Evolutionary conservation across 371 early-diverging fungal genomes (phyloP).

Genomic region (Rhizopus sp.): DNA sequence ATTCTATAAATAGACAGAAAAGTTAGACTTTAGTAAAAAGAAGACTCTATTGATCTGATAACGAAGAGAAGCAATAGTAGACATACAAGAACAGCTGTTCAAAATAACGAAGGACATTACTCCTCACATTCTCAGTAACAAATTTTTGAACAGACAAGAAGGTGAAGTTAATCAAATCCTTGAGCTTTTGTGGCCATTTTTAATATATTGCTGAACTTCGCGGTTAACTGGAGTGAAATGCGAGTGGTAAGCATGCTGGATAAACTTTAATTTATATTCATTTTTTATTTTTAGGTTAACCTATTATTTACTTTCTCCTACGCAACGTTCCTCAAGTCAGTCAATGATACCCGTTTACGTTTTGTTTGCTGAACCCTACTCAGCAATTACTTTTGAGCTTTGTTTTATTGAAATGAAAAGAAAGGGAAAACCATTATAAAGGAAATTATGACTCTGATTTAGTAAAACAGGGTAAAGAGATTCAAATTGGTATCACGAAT

Average conservation of each 20-base stretch:
- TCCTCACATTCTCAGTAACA: conserved; percentile 6
- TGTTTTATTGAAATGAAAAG: conserved; percentile 10
- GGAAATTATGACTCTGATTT: conserved; percentile 7
- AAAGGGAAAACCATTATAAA: conserved; percentile 5
- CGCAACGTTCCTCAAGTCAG: conserved; percentile 1
- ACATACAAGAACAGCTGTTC: conserved; percentile 2
- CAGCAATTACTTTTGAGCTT: too few relatives aligned
- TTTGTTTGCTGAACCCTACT: conserved; percentile 1
- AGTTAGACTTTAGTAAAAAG: too few relatives aligned
- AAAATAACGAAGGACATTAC: conserved; percentile 5
- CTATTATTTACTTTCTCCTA: conserved; percentile 1
- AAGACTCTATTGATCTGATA: conserved; percentile 7
- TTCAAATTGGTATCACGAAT: not conserved
- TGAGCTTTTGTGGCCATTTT: not conserved
- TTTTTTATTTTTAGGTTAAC: conserved; percentile 4
- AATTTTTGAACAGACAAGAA: conserved; percentile 4
- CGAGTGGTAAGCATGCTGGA: conserved; percentile 6
- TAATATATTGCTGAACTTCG: conserved; percentile 5
- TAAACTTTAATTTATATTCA: conserved; percentile 7
- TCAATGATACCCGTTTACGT: conserved; percentile 3
- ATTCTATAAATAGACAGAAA: too few relatives aligned
- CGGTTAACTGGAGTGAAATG: conserved; percentile 7
- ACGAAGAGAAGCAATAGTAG: conserved; percentile 7
- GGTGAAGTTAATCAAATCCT: conserved; percentile 9
- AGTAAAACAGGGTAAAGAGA: conserved; percentile 4